These are phyloP conservation scores for Cryptosporidium ryanae DNA, from an alignment of 169 alveolate species.

Conservation along the genomic window DNA sequence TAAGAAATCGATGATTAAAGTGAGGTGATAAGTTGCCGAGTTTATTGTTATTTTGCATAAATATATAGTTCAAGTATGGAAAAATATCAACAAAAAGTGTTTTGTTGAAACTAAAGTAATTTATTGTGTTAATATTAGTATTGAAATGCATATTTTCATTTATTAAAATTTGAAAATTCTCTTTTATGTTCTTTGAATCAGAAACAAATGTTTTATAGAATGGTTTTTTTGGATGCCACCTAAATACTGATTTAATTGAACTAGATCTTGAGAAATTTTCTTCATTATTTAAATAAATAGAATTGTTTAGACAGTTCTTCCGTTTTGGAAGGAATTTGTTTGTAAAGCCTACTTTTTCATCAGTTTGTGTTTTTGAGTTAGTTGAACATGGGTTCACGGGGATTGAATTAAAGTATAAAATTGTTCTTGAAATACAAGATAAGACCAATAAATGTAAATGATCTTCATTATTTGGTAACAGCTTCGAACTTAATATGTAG, in stretches of 20 bases:
- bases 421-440: slow-evolving; percentile 61
- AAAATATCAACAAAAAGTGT: slow-evolving; percentile 18
- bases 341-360: slow-evolving; percentile 22
- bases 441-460: neutral
- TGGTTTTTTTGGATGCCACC: slow-evolving; percentile 64
- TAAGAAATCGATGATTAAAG: neutral
- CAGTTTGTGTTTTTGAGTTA: neutral
- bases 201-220: slow-evolving; percentile 4
- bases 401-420: slow-evolving; percentile 37
- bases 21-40: neutral
- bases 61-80: slow-evolving; percentile 18
- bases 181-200: slow-evolving; percentile 15
- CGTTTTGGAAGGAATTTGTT: neutral
- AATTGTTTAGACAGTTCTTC: neutral
- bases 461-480: slow-evolving; percentile 1
- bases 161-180: slow-evolving; percentile 1
- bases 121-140: neutral
- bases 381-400: slow-evolving; percentile 64
- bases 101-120: neutral
- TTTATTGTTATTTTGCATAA: neutral
- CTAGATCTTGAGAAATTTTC: neutral
- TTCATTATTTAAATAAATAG: neutral
- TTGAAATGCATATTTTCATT: neutral
- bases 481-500: neutral
- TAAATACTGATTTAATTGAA: slow-evolving; percentile 21